Evolutionary conservation across 2,329 filamentous ascomycete species (phyloP), one percentile per base, ranked within the genome.

Genomic region (Trichoderma simmonsii): DNA sequence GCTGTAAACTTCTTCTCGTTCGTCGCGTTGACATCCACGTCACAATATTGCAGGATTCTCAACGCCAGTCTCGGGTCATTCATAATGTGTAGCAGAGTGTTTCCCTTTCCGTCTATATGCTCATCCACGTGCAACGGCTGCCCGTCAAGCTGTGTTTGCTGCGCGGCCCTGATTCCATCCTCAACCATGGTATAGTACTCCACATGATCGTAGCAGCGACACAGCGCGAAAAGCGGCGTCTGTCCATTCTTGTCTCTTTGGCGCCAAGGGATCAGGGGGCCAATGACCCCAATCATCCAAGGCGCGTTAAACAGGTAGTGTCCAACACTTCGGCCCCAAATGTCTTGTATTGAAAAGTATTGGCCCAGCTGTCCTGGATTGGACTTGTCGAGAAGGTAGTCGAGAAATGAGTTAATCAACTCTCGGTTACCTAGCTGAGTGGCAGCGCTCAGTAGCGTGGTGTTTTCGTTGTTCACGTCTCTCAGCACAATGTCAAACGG

Each of bases 231-330:
- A 9, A 99, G 84, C 2, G 96, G 97, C n/a, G 97, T 99, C 81
- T 98, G 96, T 0, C 96, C 96, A 78, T 98, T 98, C 80, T 94
- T 97, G 81, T 99, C 96, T 75, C 92, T 94, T 80, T 97, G 90
- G 72, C 90, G 89, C 96, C 96, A 99, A 9, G 94, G 93, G 68
- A 99, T 85, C 75, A 95, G 83, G 73, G 88, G 86, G 2, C 94
- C 95, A 73, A 98, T 91, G 70, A 88, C 87, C 59, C 86, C 84
- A 75, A 99, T 96, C 24, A 99, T 85, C 68, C 88, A 86, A 2
- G 96, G 96, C 9, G 93, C 91, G 78, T 97, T 93, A 83, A 99
- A 99, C 18, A 99, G 86, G 80, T 99, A 99, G 81, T 99, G 96
- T n/a, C 92, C 96, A 67, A 93, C 89, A 73, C 94, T 97, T 76